phyloP scores from a whole-genome alignment of 441 rosid species.

The Omphalea diandra region DNA sequence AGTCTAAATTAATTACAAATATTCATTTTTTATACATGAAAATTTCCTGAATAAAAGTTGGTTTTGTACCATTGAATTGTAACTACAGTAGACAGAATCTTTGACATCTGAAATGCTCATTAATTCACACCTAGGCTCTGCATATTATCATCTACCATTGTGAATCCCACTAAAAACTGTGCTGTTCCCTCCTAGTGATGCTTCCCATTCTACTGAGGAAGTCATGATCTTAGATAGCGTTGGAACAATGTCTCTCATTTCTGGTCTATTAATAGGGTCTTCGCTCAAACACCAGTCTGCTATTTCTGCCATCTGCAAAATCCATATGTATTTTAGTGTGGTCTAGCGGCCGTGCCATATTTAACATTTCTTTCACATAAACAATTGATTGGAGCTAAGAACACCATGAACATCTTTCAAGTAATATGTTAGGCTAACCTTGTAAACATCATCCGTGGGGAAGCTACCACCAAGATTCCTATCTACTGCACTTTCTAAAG shows the following conservation, averaged over 20 bases:
- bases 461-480: conserved; percentile 46
- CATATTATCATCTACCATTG: conserved; percentile 43
- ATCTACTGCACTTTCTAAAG: conserved; percentile 45
- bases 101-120: background rate
- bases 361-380: background rate
- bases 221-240: conserved; percentile 35
- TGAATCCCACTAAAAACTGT: conserved; percentile 56
- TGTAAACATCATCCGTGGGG: conserved; percentile 46
- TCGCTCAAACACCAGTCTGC: conserved; percentile 57
- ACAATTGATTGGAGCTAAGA: background rate
- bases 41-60: too few relatives aligned
- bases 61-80: too few relatives aligned
- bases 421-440: conserved; percentile 30
- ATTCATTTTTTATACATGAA: too few relatives aligned
- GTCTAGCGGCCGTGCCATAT: background rate
- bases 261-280: conserved; percentile 51
- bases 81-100: background rate
- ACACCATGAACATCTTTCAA: background rate
- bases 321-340: too few relatives aligned
- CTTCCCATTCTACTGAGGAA: conserved; percentile 64
- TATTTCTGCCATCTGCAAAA: conserved; percentile 54
- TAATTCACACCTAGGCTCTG: background rate
- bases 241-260: conserved; percentile 54
- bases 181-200: conserved; percentile 59
- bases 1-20: too few relatives aligned